These are phyloP conservation scores for Suillus lakei DNA, from an alignment of 768 basidiomycete genomes.

Conservation along the genomic window DNA sequence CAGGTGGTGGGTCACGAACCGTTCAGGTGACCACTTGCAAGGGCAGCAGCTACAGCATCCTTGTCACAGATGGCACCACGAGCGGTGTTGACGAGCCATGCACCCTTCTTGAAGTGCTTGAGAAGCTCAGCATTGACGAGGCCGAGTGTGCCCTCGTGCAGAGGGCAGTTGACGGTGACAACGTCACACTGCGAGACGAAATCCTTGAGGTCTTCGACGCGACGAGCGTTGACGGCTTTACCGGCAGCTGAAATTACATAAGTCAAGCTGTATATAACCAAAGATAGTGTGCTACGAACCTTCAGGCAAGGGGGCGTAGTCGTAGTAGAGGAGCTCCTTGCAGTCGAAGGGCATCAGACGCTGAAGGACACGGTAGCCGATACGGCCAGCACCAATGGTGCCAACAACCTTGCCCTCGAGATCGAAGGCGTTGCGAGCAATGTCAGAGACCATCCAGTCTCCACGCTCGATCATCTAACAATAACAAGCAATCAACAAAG, in stretches of 20 bases:
- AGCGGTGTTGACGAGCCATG: constrained; percentile 93
- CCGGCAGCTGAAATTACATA: constrained; percentile 52
- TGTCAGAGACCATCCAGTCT: constrained; percentile 85
- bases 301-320: constrained; percentile 75
- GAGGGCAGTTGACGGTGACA: constrained; percentile 86
- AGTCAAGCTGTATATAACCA: neutral
- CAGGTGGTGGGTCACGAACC: constrained; percentile 40
- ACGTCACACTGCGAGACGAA: constrained; percentile 70
- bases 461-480: constrained; percentile 78
- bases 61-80: constrained; percentile 91
- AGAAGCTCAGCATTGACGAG: constrained; percentile 84
- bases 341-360: constrained; percentile 82
- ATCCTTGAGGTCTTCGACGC: constrained; percentile 78
- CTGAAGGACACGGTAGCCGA: constrained; percentile 87
- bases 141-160: constrained; percentile 84
- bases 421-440: constrained; percentile 86
- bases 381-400: constrained; percentile 83
- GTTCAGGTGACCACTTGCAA: constrained; percentile 74
- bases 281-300: constrained; percentile 37
- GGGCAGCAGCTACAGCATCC: constrained; percentile 76
- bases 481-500: neutral
- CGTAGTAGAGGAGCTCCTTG: constrained; percentile 91
- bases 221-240: constrained; percentile 68
- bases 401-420: constrained; percentile 92
- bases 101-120: constrained; percentile 88